Evolutionary conservation across 1,284 basidiomycete species (phyloP), one percentile per base, ranked within the genome.

Genomic region (Ustilago sp.): DNA sequence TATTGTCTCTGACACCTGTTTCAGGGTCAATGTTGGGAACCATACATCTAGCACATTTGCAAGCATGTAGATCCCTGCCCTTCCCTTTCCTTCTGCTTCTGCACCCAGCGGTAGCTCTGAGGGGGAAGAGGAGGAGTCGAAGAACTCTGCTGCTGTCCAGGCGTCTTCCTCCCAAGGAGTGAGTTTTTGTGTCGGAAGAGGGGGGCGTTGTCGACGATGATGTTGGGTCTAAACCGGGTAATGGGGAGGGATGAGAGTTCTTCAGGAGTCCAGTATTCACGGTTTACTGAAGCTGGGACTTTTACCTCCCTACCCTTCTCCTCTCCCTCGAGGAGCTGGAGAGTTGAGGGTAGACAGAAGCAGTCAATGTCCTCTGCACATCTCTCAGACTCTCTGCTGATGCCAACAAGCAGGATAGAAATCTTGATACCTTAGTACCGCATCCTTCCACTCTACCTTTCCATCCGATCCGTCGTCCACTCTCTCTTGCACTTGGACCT

Each of bases 101-200:
- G 47, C 52, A 0, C 80, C 80, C n/a, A 74, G 48, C 6, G 79
- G 74, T 2, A 54, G 19, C 0, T n/a, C 23, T 1, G 39, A 43
- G 31, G 38, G n/a, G 4, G 61, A 23, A 35, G 58, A 57, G 6
- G 67, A 28, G 23, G 23, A 32, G 39, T 73, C 62, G 32, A 83
- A 80, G 8, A 81, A 55, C 47, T 83, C 82, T 41, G 80, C 63
- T 9, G 75, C 60, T 4, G 73, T 78, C 74, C 79, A 83, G 23
- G 65, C 69, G 58, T 83, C 82, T 59, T 83, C 82, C 52, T 83
- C 82, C 77, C 81, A 83, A 1, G 80, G 65, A 8, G 53, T 66
- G 34, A 82, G 74, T n/a, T 6, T 50, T 45, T 13, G 60, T 50
- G 2, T 28, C 36, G 17, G 66, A 52, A 12, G 35, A 23, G 23